These are phyloP conservation scores for Trichophyton simii DNA, from an alignment of 2,329 filamentous ascomycete genomes.

Conservation along the genomic window DNA sequence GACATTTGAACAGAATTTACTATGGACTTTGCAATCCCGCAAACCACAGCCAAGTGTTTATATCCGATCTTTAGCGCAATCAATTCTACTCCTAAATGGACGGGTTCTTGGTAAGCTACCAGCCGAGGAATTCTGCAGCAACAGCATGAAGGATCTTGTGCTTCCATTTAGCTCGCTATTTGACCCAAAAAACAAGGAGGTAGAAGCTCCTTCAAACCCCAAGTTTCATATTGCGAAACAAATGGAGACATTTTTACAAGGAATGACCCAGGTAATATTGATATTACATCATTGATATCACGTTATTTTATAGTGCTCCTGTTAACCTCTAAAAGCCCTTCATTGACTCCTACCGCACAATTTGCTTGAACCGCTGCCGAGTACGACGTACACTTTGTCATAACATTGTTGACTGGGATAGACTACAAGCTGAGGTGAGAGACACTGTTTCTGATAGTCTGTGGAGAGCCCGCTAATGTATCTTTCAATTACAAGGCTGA, in stretches of 20 bases:
- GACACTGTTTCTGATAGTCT: background rate
- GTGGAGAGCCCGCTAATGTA: background rate
- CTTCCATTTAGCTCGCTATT: slow-evolving; percentile 60
- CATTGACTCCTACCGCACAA: slow-evolving; percentile 67
- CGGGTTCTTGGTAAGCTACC: slow-evolving; percentile 55
- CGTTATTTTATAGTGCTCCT: background rate
- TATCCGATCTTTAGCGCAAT: slow-evolving; percentile 66
- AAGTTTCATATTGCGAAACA: slow-evolving; percentile 59
- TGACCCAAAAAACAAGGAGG: slow-evolving; percentile 59
- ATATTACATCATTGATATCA: background rate
- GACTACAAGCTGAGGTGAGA: slow-evolving; percentile 60
- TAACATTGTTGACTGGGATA: slow-evolving; percentile 69
- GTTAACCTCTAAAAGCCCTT: slow-evolving; percentile 48
- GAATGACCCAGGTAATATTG: slow-evolving; percentile 34
- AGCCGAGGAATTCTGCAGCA: slow-evolving; percentile 62
- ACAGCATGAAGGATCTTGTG: slow-evolving; percentile 66
- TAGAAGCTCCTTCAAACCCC: slow-evolving; percentile 62
- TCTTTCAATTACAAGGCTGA: slow-evolving; percentile 36
- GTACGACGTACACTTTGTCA: slow-evolving; percentile 84
- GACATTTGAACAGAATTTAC: slow-evolving; percentile 6
- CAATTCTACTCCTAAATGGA: slow-evolving; percentile 61
- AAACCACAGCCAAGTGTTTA: slow-evolving; percentile 75
- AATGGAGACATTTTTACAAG: slow-evolving; percentile 56
- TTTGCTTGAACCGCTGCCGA: slow-evolving; percentile 83
- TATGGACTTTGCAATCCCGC: slow-evolving; percentile 37